Evolutionary conservation across 2,329 filamentous ascomycete genomes (phyloP).

Genomic region (Ampelomyces quisqualis): DNA sequence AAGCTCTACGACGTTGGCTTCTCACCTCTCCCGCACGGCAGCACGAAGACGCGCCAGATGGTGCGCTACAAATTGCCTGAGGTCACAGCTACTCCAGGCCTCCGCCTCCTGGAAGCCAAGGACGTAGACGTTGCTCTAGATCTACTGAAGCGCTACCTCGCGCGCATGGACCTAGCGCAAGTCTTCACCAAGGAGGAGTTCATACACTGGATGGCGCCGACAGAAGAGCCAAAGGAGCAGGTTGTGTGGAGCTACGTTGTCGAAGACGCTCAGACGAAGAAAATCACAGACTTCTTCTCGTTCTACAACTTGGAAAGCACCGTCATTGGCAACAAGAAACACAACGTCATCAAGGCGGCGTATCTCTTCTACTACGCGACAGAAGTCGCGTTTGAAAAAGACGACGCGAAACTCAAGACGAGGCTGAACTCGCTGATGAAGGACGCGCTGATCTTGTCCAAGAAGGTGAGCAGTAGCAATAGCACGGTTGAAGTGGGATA

Average conservation of each 20-base stretch:
- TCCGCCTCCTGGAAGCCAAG: conserved; percentile 76
- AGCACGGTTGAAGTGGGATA: not conserved
- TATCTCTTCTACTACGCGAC: conserved; percentile 98
- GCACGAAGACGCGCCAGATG: conserved; percentile 82
- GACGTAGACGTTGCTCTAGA: conserved; percentile 75
- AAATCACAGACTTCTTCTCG: conserved; percentile 94
- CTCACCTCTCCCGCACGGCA: conserved; percentile 79
- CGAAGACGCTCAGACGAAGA: conserved; percentile 66
- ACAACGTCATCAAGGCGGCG: conserved; percentile 79
- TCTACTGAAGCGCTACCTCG: conserved; percentile 74
- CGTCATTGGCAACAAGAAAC: conserved; percentile 77
- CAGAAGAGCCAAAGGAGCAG: conserved; percentile 61
- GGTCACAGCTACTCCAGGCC: conserved; percentile 68
- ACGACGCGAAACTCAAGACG: conserved; percentile 66
- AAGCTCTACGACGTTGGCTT: conserved; percentile 96
- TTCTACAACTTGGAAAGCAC: conserved; percentile 96
- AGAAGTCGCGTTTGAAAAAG: conserved; percentile 67
- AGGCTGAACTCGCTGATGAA: conserved; percentile 78
- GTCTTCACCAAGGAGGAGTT: conserved; percentile 78
- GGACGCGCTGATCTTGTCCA: conserved; percentile 85
- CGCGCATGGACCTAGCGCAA: conserved; percentile 80
- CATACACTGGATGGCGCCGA: conserved; percentile 80
- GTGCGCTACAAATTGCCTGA: conserved; percentile 82
- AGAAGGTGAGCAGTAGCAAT: conserved; percentile 61
- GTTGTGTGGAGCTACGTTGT: conserved; percentile 95